These are phyloP conservation scores for Haplosporangium gracile DNA, from an alignment of 192 early-diverging fungal genomes.

Conservation along the genomic window DNA sequence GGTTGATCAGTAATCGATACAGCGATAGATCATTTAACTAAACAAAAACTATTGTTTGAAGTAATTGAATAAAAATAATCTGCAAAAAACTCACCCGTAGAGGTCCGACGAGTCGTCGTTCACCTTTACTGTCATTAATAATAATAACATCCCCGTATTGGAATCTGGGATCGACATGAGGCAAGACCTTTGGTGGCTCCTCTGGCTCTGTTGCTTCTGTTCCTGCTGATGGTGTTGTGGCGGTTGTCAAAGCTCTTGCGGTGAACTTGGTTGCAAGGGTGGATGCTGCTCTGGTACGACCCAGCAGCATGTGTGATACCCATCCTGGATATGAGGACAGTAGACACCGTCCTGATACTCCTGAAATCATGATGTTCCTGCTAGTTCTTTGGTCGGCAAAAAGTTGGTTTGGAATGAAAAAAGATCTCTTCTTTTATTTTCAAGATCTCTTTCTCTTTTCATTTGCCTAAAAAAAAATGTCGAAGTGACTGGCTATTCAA, in stretches of 20 bases:
- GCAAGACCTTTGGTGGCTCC: background rate
- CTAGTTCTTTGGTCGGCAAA: too few species aligned
- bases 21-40: background rate
- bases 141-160: slow-evolving; percentile 49
- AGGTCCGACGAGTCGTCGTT: slow-evolving; percentile 30
- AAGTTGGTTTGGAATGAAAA: background rate
- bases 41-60: background rate
- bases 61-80: background rate
- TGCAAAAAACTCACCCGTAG: slow-evolving; percentile 11
- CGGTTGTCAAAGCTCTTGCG: slow-evolving; percentile 4
- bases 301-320: too few species aligned
- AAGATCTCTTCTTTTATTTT: background rate
- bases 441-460: background rate
- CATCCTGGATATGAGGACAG: background rate
- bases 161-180: slow-evolving; percentile 27
- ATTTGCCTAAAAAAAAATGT: background rate
- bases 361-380: background rate
- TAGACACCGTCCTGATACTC: background rate
- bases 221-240: background rate
- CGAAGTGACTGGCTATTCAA: background rate
- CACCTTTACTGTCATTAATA: slow-evolving; percentile 37
- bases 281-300: background rate
- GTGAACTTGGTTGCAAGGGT: background rate
- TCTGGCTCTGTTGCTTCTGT: background rate
- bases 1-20: background rate